Base-by-base conservation (phyloP, 345 rosid genomes). In the Conringia planisiliqua region DNA sequence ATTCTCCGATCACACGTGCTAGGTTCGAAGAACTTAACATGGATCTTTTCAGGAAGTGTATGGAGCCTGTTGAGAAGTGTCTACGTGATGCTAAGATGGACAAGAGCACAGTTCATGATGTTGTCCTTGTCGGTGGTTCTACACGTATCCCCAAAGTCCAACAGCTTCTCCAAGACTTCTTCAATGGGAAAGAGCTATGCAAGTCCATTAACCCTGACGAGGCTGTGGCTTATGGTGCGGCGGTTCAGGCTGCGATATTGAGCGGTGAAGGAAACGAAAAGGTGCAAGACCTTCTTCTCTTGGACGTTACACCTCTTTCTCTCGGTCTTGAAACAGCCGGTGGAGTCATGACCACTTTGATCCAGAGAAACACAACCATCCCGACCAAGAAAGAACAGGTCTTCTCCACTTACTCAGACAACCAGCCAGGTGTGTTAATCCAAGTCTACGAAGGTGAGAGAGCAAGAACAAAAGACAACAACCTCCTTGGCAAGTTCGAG, bases 31-130 rank as follows among this genome's bases (percentile, higher is more conserved):
- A 47, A 10, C 52, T 47, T 11, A 47, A 47, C 52, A 47, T 47
- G 52, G 52, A 47, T 47, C 52, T 17, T 47, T 47, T 52, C n/a
- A 52, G 33, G 16, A 52, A 52, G 33, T 52, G 58, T 26, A 52
- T 52, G 58, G 58, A 52, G 33, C 58, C 58, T 26, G 58, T 52
- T 12, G 58, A 52, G 58, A 52, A 52, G 58, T 52, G 58, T 52
- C 58, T 52, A 1, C 58, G 58, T 52, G 58, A 52, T 26, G 58
- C 58, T 26, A 52, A 52, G 16, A 52, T 52, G 58, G 58, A 52
- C 58, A 52, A 52, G 58, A 52, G 58, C 16, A 12, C 58, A 5
- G 57, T 52, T 7, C 58, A 52, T 26, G 17, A 52, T 26, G 33
- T 52, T 52, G 58, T 52, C 7, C 58, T 52, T 12, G 58, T 52